A percentile compares a stretch with the other conserved stretches of the same genome.
Evolutionary conservation across 2,329 filamentous ascomycete genomes (phyloP).

Genomic region (Aureobasidium mangrovei): DNA sequence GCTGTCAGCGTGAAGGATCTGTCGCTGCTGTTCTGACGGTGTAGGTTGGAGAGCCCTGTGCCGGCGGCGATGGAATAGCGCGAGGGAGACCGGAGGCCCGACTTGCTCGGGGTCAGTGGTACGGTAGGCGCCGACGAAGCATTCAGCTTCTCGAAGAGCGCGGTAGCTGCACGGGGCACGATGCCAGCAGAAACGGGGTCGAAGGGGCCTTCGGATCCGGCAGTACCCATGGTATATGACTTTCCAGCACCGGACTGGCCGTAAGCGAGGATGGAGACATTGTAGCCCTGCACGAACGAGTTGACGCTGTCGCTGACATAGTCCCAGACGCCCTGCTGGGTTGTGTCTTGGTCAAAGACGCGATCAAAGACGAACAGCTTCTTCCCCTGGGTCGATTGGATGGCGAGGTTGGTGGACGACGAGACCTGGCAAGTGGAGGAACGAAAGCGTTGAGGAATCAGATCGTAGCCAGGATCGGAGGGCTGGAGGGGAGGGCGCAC

Average conservation of each 20-base stretch:
- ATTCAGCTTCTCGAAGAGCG: conserved; percentile 78
- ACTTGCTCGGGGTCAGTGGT: conserved; percentile 26
- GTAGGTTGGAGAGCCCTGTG: conserved; percentile 35
- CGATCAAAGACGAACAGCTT: conserved; percentile 96
- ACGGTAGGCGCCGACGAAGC: conserved; percentile 49
- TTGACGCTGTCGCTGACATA: conserved; percentile 84
- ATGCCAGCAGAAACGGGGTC: conserved; percentile 47
- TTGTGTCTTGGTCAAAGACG: conserved; percentile 75
- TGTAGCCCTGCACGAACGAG: conserved; percentile 92
- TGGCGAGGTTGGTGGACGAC: conserved; percentile 72
- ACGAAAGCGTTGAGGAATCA: conserved; percentile 93
- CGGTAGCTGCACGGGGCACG: conserved; percentile 81
- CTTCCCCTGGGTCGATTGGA: conserved; percentile 84
- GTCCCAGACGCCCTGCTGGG: conserved; percentile 87
- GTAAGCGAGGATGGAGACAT: conserved; percentile 94
- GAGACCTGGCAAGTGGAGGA: conserved; percentile 85
- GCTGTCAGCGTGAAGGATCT: conserved; percentile 87
- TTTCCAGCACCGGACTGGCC: conserved; percentile 97
- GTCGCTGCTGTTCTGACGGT: conserved; percentile 42
- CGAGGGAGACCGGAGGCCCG: conserved; percentile 69
- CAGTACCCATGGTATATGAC: conserved; percentile 98
- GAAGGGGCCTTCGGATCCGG: conserved; percentile 59
- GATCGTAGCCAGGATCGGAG: conserved; percentile 82
- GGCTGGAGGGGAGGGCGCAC: conserved; percentile 78
- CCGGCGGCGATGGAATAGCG: conserved; percentile 60